A percentile compares a stretch with the other conserved stretches of the same genome.
These are phyloP conservation scores for Trypanosoma vivax DNA, from an alignment of 208 protist genomes.

Conservation along the genomic window DNA sequence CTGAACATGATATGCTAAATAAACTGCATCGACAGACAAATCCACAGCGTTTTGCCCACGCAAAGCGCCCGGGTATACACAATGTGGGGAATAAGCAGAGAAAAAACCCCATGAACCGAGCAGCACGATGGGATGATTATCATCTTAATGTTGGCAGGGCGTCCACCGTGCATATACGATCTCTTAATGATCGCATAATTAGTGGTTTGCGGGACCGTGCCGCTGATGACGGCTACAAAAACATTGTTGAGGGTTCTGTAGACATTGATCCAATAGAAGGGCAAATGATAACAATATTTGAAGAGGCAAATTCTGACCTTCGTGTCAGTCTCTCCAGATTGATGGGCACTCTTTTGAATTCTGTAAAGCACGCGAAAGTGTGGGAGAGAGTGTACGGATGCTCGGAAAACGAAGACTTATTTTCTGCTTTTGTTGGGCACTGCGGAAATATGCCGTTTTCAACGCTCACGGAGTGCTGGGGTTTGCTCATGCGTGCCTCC, in stretches of 20 bases:
- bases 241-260: not conserved
- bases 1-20: conserved; percentile 52
- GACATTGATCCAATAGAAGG: conserved; percentile 15
- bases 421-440: conserved; percentile 47
- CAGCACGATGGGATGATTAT: not conserved
- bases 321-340: conserved; percentile 41
- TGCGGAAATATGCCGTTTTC: conserved; percentile 33
- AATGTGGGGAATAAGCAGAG: not conserved
- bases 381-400: conserved; percentile 24
- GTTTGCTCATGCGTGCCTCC: conserved; percentile 28
- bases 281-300: conserved; percentile 33
- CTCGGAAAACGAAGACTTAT: conserved; percentile 33
- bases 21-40: conserved; percentile 12
- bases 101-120: not conserved
- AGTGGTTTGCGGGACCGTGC: not conserved
- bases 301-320: conserved; percentile 30
- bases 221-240: not conserved
- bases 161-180: conserved; percentile 28
- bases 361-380: conserved; percentile 23
- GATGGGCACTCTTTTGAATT: conserved; percentile 34
- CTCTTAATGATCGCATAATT: conserved; percentile 28
- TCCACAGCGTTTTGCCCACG: conserved; percentile 16
- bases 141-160: not conserved
- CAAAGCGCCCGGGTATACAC: not conserved
- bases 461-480: conserved; percentile 48